Evolutionary conservation across 306 rosid species (phyloP).

Genomic region (Corylus avellana): DNA sequence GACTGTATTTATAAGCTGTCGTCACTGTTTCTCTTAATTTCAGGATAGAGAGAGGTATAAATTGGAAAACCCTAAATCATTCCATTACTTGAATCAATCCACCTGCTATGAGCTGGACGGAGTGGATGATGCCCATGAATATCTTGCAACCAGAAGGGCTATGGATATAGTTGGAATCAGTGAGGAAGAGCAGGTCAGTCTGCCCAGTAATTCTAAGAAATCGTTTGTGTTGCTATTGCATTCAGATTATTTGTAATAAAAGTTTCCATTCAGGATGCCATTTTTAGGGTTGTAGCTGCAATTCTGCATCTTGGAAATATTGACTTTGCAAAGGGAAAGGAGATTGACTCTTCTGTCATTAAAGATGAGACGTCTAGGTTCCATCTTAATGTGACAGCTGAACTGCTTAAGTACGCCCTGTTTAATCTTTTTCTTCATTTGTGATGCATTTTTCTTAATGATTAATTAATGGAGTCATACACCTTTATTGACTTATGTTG

Average conservation of each 20-base stretch:
- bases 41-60: constrained; percentile 87
- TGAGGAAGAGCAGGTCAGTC: constrained; percentile 88
- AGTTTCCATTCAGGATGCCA: constrained; percentile 73
- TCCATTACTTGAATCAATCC: constrained; percentile 96
- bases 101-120: constrained; percentile 84
- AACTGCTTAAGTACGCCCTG: constrained; percentile 71
- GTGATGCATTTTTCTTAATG: constrained; percentile 14
- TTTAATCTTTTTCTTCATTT: constrained; percentile 28
- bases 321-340: constrained; percentile 95
- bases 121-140: constrained; percentile 84
- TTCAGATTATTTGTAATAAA: constrained; percentile 33
- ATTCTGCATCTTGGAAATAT: constrained; percentile 95
- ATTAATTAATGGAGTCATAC: constrained; percentile 3
- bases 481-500: constrained; percentile 13
- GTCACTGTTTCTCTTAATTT: constrained; percentile 18
- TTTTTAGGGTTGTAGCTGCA: constrained; percentile 95
- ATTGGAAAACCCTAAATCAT: constrained; percentile 78
- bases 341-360: constrained; percentile 89
- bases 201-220: constrained; percentile 25
- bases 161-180: constrained; percentile 99
- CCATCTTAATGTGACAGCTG: constrained; percentile 89
- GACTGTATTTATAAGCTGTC: constrained; percentile 10
- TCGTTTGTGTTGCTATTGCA: constrained; percentile 17
- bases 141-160: constrained; percentile 96
- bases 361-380: constrained; percentile 91